Percentiles rank a stretch among this genome's conserved stretches.
Conservation (phyloP, 768 basidiomycete genomes). For the Panus rudis region DNA sequence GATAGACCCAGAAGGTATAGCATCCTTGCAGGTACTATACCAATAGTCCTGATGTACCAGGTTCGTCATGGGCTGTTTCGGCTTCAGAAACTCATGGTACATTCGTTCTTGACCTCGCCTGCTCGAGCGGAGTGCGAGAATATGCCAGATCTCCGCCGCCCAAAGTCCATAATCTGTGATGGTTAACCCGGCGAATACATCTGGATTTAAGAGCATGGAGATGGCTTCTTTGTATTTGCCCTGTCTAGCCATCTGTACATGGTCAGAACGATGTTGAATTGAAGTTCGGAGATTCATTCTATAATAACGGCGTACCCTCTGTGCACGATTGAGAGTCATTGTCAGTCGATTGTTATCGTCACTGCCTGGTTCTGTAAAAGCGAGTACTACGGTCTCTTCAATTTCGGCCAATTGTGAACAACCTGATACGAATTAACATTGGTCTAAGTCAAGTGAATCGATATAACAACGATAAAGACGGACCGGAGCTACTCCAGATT, state of each 20-base stretch:
- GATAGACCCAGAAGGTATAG: conserved; percentile 25
- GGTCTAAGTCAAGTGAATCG: too few species aligned
- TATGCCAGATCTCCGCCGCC: conserved; percentile 75
- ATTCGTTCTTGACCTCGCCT: conserved; percentile 64
- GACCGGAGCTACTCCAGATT: conserved; percentile 67
- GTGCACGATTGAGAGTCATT: conserved; percentile 57
- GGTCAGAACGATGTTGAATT: not conserved
- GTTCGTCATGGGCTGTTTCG: conserved; percentile 46
- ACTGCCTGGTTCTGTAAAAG: conserved; percentile 52
- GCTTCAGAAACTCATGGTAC: conserved; percentile 58
- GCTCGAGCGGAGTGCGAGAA: conserved; percentile 58
- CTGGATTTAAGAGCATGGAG: conserved; percentile 55
- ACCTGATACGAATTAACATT: conserved; percentile 34
- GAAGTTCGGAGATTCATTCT: not conserved
- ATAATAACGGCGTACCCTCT: conserved; percentile 41
- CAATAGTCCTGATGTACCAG: conserved; percentile 50
- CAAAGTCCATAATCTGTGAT: conserved; percentile 63
- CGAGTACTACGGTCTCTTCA: conserved; percentile 64
- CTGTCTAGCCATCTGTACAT: conserved; percentile 55
- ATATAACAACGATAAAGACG: conserved; percentile 6
- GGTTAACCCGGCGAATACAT: conserved; percentile 62
- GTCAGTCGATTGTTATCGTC: conserved; percentile 58
- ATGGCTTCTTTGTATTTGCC: conserved; percentile 61
- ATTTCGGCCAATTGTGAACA: conserved; percentile 56
- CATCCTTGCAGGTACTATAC: conserved; percentile 37